Evolutionary conservation across 441 rosid genomes (phyloP).

Genomic region (Bocquillonia castaneifolia): DNA sequence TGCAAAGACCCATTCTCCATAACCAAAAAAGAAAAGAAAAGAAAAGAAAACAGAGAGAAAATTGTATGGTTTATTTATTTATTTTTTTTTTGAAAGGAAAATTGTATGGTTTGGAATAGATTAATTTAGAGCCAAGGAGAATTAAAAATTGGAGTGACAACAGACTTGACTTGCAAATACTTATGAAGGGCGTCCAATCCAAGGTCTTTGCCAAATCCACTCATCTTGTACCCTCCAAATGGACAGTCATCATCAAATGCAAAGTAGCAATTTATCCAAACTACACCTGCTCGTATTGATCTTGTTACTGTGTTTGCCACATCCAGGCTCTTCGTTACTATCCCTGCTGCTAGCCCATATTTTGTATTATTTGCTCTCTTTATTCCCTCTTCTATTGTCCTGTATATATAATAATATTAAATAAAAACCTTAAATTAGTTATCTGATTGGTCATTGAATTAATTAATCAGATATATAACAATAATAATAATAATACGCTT

Average conservation of each 20-base stretch:
- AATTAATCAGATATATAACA: too few relatives aligned
- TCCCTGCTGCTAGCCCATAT: constrained; percentile 85
- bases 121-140: constrained; percentile 65
- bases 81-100: too few relatives aligned
- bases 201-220: constrained; percentile 62
- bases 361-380: constrained; percentile 55
- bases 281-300: constrained; percentile 63
- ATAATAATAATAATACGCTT: background rate
- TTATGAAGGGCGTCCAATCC: constrained; percentile 61
- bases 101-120: too few relatives aligned
- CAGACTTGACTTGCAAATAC: constrained; percentile 63
- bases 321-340: constrained; percentile 58
- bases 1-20: too few relatives aligned
- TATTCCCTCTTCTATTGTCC: constrained; percentile 78
- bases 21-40: too few relatives aligned
- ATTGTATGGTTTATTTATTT: too few relatives aligned
- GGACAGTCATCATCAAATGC: constrained; percentile 58
- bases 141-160: constrained; percentile 61
- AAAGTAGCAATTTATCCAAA: constrained; percentile 74
- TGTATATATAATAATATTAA: constrained; percentile 23
- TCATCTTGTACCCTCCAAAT: constrained; percentile 72
- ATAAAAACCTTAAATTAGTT: too few relatives aligned
- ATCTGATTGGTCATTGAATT: too few relatives aligned
- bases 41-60: too few relatives aligned
- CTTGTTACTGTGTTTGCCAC: constrained; percentile 76